Evolutionary conservation across 768 basidiomycete species (phyloP), one percentile per base, ranked within the genome.

Genomic region (Mycena alexandri): DNA sequence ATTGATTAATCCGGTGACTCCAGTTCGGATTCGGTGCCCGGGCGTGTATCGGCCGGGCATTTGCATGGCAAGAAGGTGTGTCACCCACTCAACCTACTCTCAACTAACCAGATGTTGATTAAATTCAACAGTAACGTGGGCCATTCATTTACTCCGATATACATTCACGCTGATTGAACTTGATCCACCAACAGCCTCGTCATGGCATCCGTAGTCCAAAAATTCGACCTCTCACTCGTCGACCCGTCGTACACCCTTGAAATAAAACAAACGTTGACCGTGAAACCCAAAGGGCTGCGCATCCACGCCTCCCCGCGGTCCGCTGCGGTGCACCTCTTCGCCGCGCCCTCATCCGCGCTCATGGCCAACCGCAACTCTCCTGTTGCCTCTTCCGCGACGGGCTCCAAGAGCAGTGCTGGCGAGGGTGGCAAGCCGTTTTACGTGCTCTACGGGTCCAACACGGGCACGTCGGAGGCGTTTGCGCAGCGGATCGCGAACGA

Each of bases 401-500:
- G 36, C 41, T 10, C 25, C 33, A 48, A 38, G 22, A 43, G n/a
- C n/a, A n/a, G 46, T 41, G 14, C 48, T 3, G 41, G 25, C 41
- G 8, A 13, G 16, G 54, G 16, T 5, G 76, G 70, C 55, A 63
- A 76, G 43, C 78, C 78, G 43, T 38, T 84, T 59, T 80, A 82
- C 57, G 74, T 83, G n/a, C 71, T 81, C 25, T 84, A 82, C 70
- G 82, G 84, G 2, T 83, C 82, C 34, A 86, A 86, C 74, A 80
- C 84, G 10, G 85, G 85, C 12, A 83, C 84, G 0, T 85, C 80
- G 25, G 83, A 86, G 72, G 78, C 79, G 34, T 85, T 86, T 62
- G 84, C 85, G 16, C 81, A 83, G 72, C 72, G 83, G 25, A 74
- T 86, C 21, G 82, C 80, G 10, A 79, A 75, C 44, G 79, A 79